Percentiles rank a stretch among this genome's conserved stretches.
Evolutionary conservation across 1,139 yeast species (phyloP).

Genomic region (Lodderomyces orthopsilosis): DNA sequence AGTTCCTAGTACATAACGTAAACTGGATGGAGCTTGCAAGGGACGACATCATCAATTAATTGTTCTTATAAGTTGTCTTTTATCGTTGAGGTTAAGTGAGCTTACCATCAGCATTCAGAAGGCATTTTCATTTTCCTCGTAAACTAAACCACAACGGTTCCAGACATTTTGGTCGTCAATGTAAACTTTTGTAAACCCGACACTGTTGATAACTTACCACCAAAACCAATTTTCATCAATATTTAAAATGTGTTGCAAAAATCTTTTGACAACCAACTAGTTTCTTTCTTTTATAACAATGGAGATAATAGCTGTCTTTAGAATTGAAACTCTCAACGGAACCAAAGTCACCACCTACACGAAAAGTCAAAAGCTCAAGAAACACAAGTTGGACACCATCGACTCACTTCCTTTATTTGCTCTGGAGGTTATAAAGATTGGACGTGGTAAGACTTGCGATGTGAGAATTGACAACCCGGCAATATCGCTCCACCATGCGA

Average conservation of each 20-base stretch:
- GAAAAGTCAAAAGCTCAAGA: background rate
- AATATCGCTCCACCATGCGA: slow-evolving; percentile 44
- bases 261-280: slow-evolving; percentile 3
- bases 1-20: too few relatives aligned
- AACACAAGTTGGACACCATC: background rate
- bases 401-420: slow-evolving; percentile 11
- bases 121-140: too few relatives aligned
- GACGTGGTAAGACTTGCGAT: slow-evolving; percentile 15
- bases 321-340: background rate
- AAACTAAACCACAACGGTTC: too few relatives aligned
- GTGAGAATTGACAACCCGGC: slow-evolving; percentile 14
- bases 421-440: slow-evolving; percentile 16
- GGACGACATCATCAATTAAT: too few relatives aligned
- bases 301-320: slow-evolving; percentile 1
- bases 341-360: background rate
- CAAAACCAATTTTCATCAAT: too few relatives aligned
- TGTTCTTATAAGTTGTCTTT: too few relatives aligned
- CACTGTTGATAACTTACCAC: too few relatives aligned
- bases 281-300: background rate
- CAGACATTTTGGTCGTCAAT: too few relatives aligned
- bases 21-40: too few relatives aligned
- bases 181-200: too few relatives aligned
- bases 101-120: too few relatives aligned
- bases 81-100: too few relatives aligned
- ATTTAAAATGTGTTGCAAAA: background rate